Evolutionary conservation across 2,329 filamentous ascomycete genomes (phyloP).

Genomic region (Fusarium metavorans): DNA sequence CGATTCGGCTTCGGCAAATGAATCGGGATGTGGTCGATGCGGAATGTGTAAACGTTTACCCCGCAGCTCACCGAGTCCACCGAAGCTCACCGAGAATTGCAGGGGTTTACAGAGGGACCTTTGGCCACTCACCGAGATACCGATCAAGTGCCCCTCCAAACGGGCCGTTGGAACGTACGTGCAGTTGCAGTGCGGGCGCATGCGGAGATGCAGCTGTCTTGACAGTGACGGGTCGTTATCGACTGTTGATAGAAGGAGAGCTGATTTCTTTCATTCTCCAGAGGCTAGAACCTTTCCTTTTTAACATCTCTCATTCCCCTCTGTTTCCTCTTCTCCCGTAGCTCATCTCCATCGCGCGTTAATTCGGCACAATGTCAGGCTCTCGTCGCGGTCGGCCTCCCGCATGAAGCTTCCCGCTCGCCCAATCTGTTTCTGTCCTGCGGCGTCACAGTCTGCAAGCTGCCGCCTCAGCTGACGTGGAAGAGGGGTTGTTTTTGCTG

Average conservation of each 20-base stretch:
- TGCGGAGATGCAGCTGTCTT: neutral
- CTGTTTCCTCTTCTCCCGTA: neutral
- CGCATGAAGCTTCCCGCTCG: conserved; percentile 11
- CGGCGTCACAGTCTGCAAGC: neutral
- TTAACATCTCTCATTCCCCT: neutral
- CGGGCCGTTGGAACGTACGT: neutral
- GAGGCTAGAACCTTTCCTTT: neutral
- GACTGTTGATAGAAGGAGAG: neutral
- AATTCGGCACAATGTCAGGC: neutral
- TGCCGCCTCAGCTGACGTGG: neutral
- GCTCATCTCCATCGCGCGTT: too few species aligned
- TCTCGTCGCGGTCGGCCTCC: conserved; percentile 23
- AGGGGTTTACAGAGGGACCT: neutral
- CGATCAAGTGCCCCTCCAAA: neutral
- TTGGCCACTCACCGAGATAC: neutral
- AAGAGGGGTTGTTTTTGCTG: neutral
- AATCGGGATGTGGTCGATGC: conserved; percentile 39
- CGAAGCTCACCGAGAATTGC: conserved; percentile 7
- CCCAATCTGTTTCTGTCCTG: conserved; percentile 1
- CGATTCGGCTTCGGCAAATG: conserved; percentile 47
- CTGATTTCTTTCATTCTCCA: neutral
- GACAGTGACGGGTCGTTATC: neutral
- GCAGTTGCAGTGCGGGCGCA: neutral
- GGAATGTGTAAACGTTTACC: conserved; percentile 46
- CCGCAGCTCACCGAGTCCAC: conserved; percentile 41